A percentile compares a stretch with the other conserved stretches of the same genome.
These are phyloP conservation scores for Saccharomyces hybrid DNA, from an alignment of 1,139 yeast genomes.

Conservation along the genomic window DNA sequence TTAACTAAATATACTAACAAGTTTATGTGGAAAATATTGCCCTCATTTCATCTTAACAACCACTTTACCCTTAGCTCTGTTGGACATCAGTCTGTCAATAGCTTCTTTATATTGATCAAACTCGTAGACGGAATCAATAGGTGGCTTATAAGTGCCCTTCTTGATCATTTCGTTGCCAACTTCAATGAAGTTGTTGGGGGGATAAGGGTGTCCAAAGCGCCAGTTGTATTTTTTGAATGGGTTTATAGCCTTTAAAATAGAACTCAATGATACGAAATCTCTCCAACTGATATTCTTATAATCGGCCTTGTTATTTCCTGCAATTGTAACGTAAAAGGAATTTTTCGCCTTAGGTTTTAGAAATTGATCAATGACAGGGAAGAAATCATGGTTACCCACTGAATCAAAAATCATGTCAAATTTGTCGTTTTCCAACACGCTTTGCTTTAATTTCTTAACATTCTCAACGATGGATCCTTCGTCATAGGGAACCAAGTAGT, in stretches of 20 bases:
- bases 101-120: conserved; percentile 47
- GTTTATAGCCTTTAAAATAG: conserved; percentile 30
- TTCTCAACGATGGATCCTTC: conserved; percentile 29
- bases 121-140: conserved; percentile 46
- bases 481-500: conserved; percentile 45
- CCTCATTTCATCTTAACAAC: conserved; percentile 30
- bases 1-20: not conserved
- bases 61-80: conserved; percentile 57
- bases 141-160: conserved; percentile 37
- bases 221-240: conserved; percentile 33
- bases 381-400: conserved; percentile 39
- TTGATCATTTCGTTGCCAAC: conserved; percentile 35
- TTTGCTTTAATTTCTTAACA: conserved; percentile 31
- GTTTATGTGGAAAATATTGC: not conserved
- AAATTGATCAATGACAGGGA: conserved; percentile 32
- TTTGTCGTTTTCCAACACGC: conserved; percentile 31
- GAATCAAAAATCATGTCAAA: conserved; percentile 44
- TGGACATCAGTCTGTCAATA: conserved; percentile 38
- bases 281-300: conserved; percentile 13
- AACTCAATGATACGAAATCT: not conserved
- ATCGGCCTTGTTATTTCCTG: conserved; percentile 39
- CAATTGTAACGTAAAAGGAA: conserved; percentile 43
- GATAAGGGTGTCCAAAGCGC: conserved; percentile 19
- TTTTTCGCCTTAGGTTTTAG: conserved; percentile 36
- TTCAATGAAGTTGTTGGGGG: conserved; percentile 27